Evolutionary conservation across 495 filamentous ascomycete genomes (phyloP).

Genomic region (Penicillium samsonianum): DNA sequence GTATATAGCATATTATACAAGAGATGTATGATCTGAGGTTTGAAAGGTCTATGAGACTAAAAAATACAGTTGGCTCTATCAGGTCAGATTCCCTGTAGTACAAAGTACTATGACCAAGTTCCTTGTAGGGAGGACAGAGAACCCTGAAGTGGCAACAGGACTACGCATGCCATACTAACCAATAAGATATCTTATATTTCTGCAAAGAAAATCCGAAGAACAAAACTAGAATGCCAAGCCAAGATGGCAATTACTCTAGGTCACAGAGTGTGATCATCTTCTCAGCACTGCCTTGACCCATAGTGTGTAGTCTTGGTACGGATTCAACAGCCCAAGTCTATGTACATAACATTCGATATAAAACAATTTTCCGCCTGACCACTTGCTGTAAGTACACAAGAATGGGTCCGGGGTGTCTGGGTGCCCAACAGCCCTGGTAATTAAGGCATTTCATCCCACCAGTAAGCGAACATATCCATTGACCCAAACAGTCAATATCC

Average conservation of each 20-base stretch:
- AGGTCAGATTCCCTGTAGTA: too few species aligned
- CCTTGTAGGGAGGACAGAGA: background rate
- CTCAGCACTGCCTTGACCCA: background rate
- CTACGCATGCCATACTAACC: background rate
- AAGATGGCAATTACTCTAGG: background rate
- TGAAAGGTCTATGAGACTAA: too few species aligned
- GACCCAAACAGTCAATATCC: background rate
- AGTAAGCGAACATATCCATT: background rate
- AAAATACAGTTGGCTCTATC: too few species aligned
- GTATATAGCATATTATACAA: background rate
- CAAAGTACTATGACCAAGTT: too few species aligned
- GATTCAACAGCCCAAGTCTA: background rate
- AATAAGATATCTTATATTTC: background rate
- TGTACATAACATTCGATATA: too few species aligned
- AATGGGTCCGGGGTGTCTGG: background rate
- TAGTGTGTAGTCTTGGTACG: background rate
- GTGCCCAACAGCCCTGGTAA: background rate
- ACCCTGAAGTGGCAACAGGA: background rate
- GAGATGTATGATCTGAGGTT: too few species aligned
- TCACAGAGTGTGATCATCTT: background rate
- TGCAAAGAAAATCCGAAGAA: background rate
- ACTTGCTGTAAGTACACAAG: background rate
- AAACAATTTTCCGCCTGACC: too few species aligned
- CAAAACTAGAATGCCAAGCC: background rate
- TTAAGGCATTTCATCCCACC: background rate